Evolutionary conservation across 768 basidiomycete species (phyloP).

Genomic region (Ramaria rubella): DNA sequence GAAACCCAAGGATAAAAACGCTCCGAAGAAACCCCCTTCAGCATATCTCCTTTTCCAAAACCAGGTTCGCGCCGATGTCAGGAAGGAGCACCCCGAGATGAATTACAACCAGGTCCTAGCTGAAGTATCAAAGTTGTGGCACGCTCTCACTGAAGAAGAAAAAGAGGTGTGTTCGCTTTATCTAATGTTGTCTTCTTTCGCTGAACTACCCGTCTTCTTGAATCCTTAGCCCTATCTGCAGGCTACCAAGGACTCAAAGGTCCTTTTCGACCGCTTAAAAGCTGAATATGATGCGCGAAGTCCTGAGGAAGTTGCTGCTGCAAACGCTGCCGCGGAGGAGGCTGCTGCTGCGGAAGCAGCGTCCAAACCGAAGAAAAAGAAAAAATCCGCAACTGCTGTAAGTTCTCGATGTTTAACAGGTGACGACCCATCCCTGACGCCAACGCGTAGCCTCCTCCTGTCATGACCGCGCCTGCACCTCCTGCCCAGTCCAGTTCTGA

Average conservation of each 20-base stretch:
- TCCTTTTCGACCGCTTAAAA: conserved; percentile 56
- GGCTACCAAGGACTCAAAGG: conserved; percentile 46
- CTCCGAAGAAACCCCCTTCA: conserved; percentile 88
- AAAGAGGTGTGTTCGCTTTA: conserved; percentile 59
- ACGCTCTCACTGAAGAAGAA: conserved; percentile 52
- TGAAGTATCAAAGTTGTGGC: conserved; percentile 73
- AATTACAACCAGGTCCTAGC: conserved; percentile 65
- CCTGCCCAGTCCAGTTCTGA: neutral
- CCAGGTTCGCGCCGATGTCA: conserved; percentile 69
- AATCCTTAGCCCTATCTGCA: conserved; percentile 44
- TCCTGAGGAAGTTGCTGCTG: conserved; percentile 33
- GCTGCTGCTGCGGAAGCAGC: conserved; percentile 9
- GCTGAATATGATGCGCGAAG: conserved; percentile 55
- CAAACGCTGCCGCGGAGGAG: neutral
- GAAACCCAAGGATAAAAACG: conserved; percentile 81
- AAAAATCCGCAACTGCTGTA: conserved; percentile 24
- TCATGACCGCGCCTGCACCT: no score
- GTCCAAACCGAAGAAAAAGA: conserved; percentile 21
- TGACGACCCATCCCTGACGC: neutral
- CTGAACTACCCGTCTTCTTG: conserved; percentile 11
- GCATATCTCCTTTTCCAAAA: conserved; percentile 96
- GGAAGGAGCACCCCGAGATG: conserved; percentile 55
- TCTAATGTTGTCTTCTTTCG: neutral
- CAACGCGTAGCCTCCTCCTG: neutral
- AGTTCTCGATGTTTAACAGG: neutral